phyloP scores from a whole-genome alignment of 768 basidiomycete species.

The Pleurotus platypus region DNA sequence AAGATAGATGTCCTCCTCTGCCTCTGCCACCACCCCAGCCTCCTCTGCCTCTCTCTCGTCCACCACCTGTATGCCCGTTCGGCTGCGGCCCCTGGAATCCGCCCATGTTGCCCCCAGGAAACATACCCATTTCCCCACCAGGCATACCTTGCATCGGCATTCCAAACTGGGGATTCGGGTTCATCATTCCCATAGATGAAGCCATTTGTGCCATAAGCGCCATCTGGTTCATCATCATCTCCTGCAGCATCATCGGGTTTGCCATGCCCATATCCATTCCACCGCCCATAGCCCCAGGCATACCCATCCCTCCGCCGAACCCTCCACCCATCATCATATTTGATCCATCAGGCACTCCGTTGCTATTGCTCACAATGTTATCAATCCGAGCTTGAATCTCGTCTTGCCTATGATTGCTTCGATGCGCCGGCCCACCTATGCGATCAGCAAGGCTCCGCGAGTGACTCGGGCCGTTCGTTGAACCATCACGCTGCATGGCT shows the following conservation, averaged over 20 bases:
- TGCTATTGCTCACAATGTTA: constrained; percentile 61
- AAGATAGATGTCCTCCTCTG: constrained; percentile 37
- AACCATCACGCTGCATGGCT: constrained; percentile 62
- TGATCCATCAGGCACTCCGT: constrained; percentile 33
- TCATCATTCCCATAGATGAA: constrained; percentile 75
- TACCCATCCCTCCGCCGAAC: constrained; percentile 19
- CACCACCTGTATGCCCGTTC: constrained; percentile 23
- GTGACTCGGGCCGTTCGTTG: constrained; percentile 20
- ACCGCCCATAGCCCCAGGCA: constrained; percentile 9
- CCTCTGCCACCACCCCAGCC: constrained; percentile 47
- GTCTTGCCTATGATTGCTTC: constrained; percentile 42
- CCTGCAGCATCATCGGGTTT: constrained; percentile 75
- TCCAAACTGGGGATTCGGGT: constrained; percentile 53
- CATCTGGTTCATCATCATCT: constrained; percentile 91
- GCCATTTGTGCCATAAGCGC: constrained; percentile 94
- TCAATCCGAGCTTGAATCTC: constrained; percentile 76
- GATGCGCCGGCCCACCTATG: constrained; percentile 55
- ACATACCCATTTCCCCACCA: constrained; percentile 48
- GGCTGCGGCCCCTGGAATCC: constrained; percentile 30
- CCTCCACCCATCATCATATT: constrained; percentile 53
- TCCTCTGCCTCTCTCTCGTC: constrained; percentile 26
- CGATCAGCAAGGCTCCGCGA: constrained; percentile 77
- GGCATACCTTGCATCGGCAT: constrained; percentile 60
- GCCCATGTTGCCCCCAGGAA: constrained; percentile 33
- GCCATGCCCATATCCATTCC: constrained; percentile 62